phyloP scores from a whole-genome alignment of 2,329 filamentous ascomycete species.

The Trichoderma breve region DNA sequence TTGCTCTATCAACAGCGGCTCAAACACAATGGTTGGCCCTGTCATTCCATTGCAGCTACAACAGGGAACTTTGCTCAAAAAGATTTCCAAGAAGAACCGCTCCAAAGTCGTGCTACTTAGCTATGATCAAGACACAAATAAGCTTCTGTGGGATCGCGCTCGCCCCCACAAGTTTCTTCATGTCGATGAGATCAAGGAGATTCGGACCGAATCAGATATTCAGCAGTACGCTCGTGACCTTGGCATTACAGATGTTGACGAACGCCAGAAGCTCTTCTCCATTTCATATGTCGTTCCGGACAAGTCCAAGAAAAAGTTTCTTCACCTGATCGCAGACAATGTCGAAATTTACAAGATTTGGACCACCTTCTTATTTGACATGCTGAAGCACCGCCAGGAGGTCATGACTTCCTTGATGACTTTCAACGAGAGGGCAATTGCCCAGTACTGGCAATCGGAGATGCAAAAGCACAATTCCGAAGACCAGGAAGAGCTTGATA shows the following conservation, averaged over 20 bases:
- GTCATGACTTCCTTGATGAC: constrained; percentile 87
- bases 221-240: constrained; percentile 87
- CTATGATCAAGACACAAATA: constrained; percentile 79
- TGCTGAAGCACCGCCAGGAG: constrained; percentile 82
- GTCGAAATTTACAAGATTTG: constrained; percentile 71
- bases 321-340: constrained; percentile 82
- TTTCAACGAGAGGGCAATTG: constrained; percentile 78
- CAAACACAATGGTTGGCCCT: constrained; percentile 57
- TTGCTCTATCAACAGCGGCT: constrained; percentile 45
- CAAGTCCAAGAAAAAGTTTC: constrained; percentile 76
- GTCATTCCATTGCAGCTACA: constrained; percentile 75
- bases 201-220: constrained; percentile 78
- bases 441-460: constrained; percentile 81
- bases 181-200: constrained; percentile 92
- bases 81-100: constrained; percentile 81
- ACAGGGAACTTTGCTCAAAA: constrained; percentile 73
- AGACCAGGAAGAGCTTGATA: constrained; percentile 70
- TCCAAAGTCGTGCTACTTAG: constrained; percentile 67
- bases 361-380: constrained; percentile 79
- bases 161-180: constrained; percentile 82
- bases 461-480: constrained; percentile 64
- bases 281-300: constrained; percentile 82
- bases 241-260: constrained; percentile 60
- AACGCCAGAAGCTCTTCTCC: constrained; percentile 78
- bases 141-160: constrained; percentile 81